Evolutionary conservation across 1,139 yeast genomes (phyloP).

Genomic region (Pichia sp.): DNA sequence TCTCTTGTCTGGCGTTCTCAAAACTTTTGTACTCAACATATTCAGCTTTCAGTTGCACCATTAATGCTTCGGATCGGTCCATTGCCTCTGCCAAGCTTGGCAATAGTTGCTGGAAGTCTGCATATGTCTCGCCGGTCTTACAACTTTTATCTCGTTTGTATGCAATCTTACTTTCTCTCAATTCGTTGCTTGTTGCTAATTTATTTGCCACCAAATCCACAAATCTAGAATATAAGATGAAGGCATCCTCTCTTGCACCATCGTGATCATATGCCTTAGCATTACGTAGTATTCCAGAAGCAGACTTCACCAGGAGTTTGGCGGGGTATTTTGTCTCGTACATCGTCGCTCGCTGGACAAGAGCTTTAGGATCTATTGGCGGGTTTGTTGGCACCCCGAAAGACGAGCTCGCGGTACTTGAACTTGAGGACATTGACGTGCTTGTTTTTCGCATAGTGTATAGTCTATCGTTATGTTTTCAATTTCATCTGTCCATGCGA

Average conservation of each 20-base stretch:
- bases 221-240: slow-evolving; percentile 40
- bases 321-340: slow-evolving; percentile 36
- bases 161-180: slow-evolving; percentile 24
- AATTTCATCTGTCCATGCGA: no score
- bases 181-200: slow-evolving; percentile 37
- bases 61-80: slow-evolving; percentile 32
- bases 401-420: slow-evolving; percentile 15
- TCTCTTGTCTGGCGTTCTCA: slow-evolving; percentile 19
- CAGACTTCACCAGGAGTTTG: slow-evolving; percentile 39
- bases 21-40: slow-evolving; percentile 23
- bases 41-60: slow-evolving; percentile 28
- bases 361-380: slow-evolving; percentile 27
- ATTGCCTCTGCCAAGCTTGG: slow-evolving; percentile 28
- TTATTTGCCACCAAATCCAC: slow-evolving; percentile 41
- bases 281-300: slow-evolving; percentile 34
- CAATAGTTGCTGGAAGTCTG: slow-evolving; percentile 19
- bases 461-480: no score
- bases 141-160: slow-evolving; percentile 18
- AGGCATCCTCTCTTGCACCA: slow-evolving; percentile 37
- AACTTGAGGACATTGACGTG: slow-evolving; percentile 9
- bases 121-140: slow-evolving; percentile 18
- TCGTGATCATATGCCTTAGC: slow-evolving; percentile 38
- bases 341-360: slow-evolving; percentile 34
- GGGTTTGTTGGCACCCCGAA: slow-evolving; percentile 10
- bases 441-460: slow-evolving; percentile 7